phyloP scores from a whole-genome alignment of 1,139 yeast genomes.

The Protomyces arabidopsidicola region DNA sequence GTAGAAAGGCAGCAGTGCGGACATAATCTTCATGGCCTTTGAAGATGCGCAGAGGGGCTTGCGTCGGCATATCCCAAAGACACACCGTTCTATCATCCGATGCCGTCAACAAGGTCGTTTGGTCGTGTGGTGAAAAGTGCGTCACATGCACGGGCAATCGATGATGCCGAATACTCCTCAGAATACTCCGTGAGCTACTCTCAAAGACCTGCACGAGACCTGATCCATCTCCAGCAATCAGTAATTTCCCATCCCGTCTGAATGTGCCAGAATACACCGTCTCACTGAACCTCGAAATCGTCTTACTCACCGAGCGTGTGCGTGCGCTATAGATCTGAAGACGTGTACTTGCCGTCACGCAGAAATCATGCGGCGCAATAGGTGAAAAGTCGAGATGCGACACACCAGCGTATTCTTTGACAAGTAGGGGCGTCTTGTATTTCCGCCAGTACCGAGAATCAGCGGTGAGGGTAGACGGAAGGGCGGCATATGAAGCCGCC shows the following conservation, averaged over 20 bases:
- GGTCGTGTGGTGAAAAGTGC: slow-evolving; percentile 74
- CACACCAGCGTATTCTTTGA: slow-evolving; percentile 90
- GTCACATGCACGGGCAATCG: slow-evolving; percentile 89
- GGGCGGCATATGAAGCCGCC: slow-evolving; percentile 4
- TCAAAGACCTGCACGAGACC: slow-evolving; percentile 80
- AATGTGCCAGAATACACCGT: slow-evolving; percentile 82
- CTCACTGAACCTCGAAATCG: slow-evolving; percentile 86
- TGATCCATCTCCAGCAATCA: slow-evolving; percentile 85
- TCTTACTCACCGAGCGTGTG: slow-evolving; percentile 83
- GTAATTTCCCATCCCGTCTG: slow-evolving; percentile 72
- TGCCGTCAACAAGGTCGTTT: slow-evolving; percentile 74
- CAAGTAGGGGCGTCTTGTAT: slow-evolving; percentile 73
- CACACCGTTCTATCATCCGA: slow-evolving; percentile 86
- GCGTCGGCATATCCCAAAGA: slow-evolving; percentile 76
- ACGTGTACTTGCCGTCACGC: slow-evolving; percentile 85
- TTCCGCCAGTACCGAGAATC: slow-evolving; percentile 95
- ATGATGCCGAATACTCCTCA: slow-evolving; percentile 76
- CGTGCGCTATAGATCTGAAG: slow-evolving; percentile 88
- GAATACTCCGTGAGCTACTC: slow-evolving; percentile 71
- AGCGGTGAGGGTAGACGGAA: slow-evolving; percentile 38
- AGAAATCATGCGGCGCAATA: slow-evolving; percentile 81
- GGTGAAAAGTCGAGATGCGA: slow-evolving; percentile 87
- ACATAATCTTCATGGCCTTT: slow-evolving; percentile 84
- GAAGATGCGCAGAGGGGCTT: slow-evolving; percentile 64
- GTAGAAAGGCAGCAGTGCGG: slow-evolving; percentile 74